Percentiles rank a stretch among this genome's conserved stretches.
Conservation (phyloP, 1,139 yeast genomes). For the Lodderomyces oxycetoniae region DNA sequence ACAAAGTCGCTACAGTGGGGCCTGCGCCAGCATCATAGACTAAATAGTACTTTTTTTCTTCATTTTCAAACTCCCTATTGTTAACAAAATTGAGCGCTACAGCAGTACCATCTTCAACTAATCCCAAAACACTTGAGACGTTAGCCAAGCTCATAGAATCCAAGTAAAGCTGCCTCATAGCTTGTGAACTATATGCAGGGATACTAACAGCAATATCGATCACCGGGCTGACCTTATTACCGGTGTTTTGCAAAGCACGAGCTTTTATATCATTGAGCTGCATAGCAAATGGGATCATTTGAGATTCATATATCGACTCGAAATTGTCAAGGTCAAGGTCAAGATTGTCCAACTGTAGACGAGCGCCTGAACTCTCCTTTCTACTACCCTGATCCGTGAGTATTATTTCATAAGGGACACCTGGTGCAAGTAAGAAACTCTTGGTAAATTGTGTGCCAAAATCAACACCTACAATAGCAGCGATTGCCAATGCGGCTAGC, state of each 20-base stretch:
- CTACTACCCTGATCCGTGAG: conserved; percentile 88
- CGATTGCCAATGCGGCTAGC: conserved; percentile 13
- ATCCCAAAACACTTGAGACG: conserved; percentile 51
- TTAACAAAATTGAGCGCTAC: conserved; percentile 77
- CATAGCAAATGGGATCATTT: conserved; percentile 80
- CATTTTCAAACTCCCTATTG: conserved; percentile 41
- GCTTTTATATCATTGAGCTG: conserved; percentile 57
- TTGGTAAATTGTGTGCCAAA: conserved; percentile 87
- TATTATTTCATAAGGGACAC: conserved; percentile 80
- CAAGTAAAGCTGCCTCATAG: conserved; percentile 64
- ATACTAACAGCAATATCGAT: conserved; percentile 71
- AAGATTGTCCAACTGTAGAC: conserved; percentile 50
- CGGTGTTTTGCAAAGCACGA: conserved; percentile 53
- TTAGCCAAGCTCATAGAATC: conserved; percentile 76
- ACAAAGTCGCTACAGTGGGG: conserved; percentile 78
- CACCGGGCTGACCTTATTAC: conserved; percentile 33
- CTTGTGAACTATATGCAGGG: conserved; percentile 64
- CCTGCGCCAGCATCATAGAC: conserved; percentile 94
- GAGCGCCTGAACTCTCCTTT: conserved; percentile 77
- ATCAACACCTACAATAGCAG: conserved; percentile 83
- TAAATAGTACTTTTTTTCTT: conserved; percentile 53
- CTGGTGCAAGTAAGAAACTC: conserved; percentile 87
- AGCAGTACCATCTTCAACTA: conserved; percentile 87
- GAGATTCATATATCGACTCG: conserved; percentile 76
- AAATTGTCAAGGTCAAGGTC: too few relatives aligned